Percentiles rank a stretch among this genome's conserved stretches.
These are phyloP conservation scores for Apiotrichum mycotoxinovorans DNA, from an alignment of 1,284 basidiomycete genomes.

Conservation along the genomic window DNA sequence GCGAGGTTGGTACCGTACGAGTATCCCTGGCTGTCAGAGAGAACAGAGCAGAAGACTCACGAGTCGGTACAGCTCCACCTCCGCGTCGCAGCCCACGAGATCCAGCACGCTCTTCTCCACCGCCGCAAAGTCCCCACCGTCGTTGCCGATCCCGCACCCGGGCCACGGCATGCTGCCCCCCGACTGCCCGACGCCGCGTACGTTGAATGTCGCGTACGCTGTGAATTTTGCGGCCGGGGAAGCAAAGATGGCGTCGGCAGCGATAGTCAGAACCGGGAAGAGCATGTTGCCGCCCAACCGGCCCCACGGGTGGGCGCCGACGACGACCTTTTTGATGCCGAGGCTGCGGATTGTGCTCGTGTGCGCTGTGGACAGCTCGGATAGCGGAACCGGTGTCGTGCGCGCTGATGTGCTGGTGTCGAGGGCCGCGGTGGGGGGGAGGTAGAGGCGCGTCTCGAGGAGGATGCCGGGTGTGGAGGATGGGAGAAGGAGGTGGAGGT, in stretches of 20 bases:
- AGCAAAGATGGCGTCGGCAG: slow-evolving; percentile 19
- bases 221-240: slow-evolving; percentile 10
- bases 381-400: neutral
- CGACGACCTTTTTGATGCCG: slow-evolving; percentile 27
- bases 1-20: slow-evolving; percentile 39
- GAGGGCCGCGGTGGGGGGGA: slow-evolving; percentile 15
- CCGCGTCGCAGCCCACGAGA: slow-evolving; percentile 12
- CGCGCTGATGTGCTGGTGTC: neutral
- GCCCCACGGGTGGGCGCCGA: slow-evolving; percentile 41
- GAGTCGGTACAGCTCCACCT: slow-evolving; percentile 10
- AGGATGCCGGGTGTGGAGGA: slow-evolving; percentile 20
- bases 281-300: slow-evolving; percentile 42
- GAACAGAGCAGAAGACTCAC: neutral
- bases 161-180: slow-evolving; percentile 28
- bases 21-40: slow-evolving; percentile 34
- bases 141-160: slow-evolving; percentile 24
- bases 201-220: slow-evolving; percentile 39
- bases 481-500: slow-evolving; percentile 36
- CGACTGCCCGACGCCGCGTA: slow-evolving; percentile 35
- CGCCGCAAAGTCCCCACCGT: slow-evolving; percentile 33
- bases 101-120: slow-evolving; percentile 28
- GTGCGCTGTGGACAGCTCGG: neutral
- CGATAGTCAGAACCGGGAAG: slow-evolving; percentile 25
- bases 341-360: neutral
- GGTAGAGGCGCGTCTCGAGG: slow-evolving; percentile 40